A percentile compares a stretch with the other conserved stretches of the same genome.
Evolutionary conservation across 768 basidiomycete genomes (phyloP).

Genomic region (Trametes sanguinea): DNA sequence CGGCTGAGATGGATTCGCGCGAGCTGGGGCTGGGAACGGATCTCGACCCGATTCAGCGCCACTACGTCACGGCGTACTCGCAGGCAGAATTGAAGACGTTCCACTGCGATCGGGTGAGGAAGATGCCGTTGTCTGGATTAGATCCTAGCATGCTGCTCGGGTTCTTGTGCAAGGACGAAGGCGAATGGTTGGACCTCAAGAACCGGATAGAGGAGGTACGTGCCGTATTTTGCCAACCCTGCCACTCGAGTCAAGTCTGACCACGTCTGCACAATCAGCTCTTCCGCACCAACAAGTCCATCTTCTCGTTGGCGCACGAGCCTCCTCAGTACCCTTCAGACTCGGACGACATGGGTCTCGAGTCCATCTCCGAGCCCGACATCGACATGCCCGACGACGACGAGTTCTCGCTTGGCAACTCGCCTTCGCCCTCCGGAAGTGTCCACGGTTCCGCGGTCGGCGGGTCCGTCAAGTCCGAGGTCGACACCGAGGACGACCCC

Average conservation of each 20-base stretch:
- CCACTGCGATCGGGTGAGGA: slow-evolving; percentile 95
- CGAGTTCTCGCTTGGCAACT: slow-evolving; percentile 50
- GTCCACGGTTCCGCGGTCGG: slow-evolving; percentile 40
- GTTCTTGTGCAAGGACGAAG: slow-evolving; percentile 81
- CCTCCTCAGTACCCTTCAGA: slow-evolving; percentile 82
- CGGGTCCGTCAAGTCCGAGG: slow-evolving; percentile 50
- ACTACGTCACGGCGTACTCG: slow-evolving; percentile 75
- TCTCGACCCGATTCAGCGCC: slow-evolving; percentile 52
- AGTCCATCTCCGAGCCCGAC: slow-evolving; percentile 80
- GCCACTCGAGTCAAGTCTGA: too few species aligned
- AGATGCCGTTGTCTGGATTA: slow-evolving; percentile 88
- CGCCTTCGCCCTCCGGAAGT: slow-evolving; percentile 6
- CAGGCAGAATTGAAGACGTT: slow-evolving; percentile 79
- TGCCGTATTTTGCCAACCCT: slow-evolving; percentile 3
- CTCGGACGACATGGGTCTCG: slow-evolving; percentile 77
- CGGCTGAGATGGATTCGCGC: slow-evolving; percentile 39
- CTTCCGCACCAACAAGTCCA: slow-evolving; percentile 51
- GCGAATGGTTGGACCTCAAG: slow-evolving; percentile 84
- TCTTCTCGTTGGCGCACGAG: slow-evolving; percentile 87
- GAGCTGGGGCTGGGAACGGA: slow-evolving; percentile 40
- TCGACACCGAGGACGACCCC: slow-evolving; percentile 72
- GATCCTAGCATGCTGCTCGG: slow-evolving; percentile 98
- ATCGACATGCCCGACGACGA: slow-evolving; percentile 60
- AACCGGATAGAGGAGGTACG: slow-evolving; percentile 71
- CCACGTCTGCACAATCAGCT: slow-evolving; percentile 36